These are phyloP conservation scores for Omphalea diandra DNA, from an alignment of 441 rosid genomes.

Conservation along the genomic window DNA sequence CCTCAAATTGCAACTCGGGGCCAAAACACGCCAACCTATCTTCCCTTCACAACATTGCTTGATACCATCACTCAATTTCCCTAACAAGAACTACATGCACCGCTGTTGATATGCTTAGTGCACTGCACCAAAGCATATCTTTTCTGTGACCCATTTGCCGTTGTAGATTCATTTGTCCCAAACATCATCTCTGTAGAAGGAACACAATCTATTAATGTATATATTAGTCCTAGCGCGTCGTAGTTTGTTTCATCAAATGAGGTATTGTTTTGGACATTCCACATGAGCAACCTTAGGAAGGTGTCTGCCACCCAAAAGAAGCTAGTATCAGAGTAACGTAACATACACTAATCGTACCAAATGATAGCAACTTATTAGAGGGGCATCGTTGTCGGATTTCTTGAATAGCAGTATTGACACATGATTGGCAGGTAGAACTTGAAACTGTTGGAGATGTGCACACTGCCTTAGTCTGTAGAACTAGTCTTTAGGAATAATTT, in stretches of 20 bases:
- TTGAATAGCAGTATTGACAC: conserved; percentile 33
- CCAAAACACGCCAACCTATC: conserved; percentile 37
- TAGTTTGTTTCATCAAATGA: conserved; percentile 21
- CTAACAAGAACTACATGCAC: conserved; percentile 32
- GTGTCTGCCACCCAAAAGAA: conserved; percentile 23
- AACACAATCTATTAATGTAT: neutral
- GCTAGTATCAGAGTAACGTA: conserved; percentile 32
- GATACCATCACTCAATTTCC: neutral
- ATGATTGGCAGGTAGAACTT: conserved; percentile 17
- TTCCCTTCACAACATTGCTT: conserved; percentile 19
- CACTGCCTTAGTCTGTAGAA: no score
- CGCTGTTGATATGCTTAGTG: conserved; percentile 28
- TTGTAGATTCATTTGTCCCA: conserved; percentile 5
- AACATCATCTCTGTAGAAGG: conserved; percentile 16
- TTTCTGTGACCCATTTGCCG: neutral
- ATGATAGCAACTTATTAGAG: conserved; percentile 32
- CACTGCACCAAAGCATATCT: conserved; percentile 39
- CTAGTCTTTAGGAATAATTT: no score
- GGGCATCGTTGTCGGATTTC: conserved; percentile 23
- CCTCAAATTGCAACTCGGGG: conserved; percentile 37
- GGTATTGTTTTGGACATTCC: conserved; percentile 18
- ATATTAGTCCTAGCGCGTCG: conserved; percentile 22
- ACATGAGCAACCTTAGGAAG: neutral
- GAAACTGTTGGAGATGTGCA: no score
- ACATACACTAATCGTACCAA: conserved; percentile 49